Conservation (phyloP, 306 rosid species). For the Dryas drummondii region DNA sequence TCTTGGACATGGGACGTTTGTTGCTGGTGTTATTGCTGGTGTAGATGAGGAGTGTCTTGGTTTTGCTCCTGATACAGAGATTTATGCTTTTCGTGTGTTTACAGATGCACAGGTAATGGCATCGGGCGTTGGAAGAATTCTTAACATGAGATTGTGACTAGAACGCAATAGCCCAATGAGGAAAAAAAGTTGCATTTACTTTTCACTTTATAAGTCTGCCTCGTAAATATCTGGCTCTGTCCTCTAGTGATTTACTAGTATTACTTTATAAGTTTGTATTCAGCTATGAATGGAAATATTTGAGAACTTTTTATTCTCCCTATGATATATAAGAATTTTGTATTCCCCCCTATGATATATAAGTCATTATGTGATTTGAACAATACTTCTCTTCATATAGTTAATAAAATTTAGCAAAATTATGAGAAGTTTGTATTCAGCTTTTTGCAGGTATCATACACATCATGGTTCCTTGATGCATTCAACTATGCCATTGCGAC, state of each 20-base stretch:
- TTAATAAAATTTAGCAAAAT: constrained; percentile 44
- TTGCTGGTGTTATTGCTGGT: constrained; percentile 96
- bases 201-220: neutral
- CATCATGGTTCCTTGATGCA: constrained; percentile 99
- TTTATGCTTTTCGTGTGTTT: constrained; percentile 96
- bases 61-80: constrained; percentile 96
- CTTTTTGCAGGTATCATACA: constrained; percentile 96
- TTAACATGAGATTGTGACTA: neutral
- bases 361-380: constrained; percentile 15
- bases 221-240: no score
- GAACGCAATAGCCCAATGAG: neutral
- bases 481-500: constrained; percentile 98
- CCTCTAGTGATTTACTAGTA: neutral
- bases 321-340: neutral
- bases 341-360: neutral
- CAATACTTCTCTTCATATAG: constrained; percentile 2
- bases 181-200: neutral
- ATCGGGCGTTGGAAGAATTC: constrained; percentile 26
- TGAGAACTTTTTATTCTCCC: neutral
- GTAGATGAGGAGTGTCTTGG: constrained; percentile 86
- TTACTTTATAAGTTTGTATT: neutral
- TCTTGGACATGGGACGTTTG: constrained; percentile 98
- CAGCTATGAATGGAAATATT: neutral
- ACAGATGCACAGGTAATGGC: constrained; percentile 99
- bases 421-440: constrained; percentile 85